Percentiles rank a stretch among this genome's conserved stretches.
phyloP scores from a whole-genome alignment of 805 yeast genomes.

The Candida tallmaniae region DNA sequence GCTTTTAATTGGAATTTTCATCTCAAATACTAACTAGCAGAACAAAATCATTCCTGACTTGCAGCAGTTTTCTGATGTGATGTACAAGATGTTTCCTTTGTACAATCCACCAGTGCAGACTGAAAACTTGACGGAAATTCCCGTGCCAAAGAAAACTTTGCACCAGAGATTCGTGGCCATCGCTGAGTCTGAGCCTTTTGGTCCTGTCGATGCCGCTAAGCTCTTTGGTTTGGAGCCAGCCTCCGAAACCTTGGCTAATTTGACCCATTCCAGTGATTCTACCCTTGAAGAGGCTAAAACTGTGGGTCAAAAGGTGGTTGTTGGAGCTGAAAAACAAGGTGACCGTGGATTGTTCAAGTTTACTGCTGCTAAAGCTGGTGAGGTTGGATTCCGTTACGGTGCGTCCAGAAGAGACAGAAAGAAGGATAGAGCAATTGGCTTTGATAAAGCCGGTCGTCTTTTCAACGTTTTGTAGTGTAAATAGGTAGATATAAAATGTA shows the following conservation, averaged over 20 bases:
- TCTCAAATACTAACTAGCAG: slow-evolving; percentile 31
- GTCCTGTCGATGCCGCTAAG: slow-evolving; percentile 91
- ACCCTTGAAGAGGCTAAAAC: slow-evolving; percentile 22
- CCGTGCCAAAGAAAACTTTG: slow-evolving; percentile 77
- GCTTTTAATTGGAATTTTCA: slow-evolving; percentile 1
- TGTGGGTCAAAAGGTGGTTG: slow-evolving; percentile 23
- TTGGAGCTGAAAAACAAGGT: slow-evolving; percentile 60
- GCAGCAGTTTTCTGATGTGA: slow-evolving; percentile 49
- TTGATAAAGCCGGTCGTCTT: slow-evolving; percentile 63
- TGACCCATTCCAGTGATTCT: slow-evolving; percentile 52
- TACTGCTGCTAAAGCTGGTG: slow-evolving; percentile 72
- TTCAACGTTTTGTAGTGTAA: slow-evolving; percentile 20
- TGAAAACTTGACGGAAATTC: slow-evolving; percentile 91
- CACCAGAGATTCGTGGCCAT: slow-evolving; percentile 81
- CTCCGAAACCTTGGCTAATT: slow-evolving; percentile 62
- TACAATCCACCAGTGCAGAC: slow-evolving; percentile 40
- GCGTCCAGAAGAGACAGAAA: slow-evolving; percentile 83
- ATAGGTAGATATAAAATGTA: too few relatives aligned
- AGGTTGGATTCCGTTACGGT: slow-evolving; percentile 90
- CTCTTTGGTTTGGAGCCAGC: slow-evolving; percentile 87
- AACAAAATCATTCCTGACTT: slow-evolving; percentile 54
- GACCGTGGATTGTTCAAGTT: slow-evolving; percentile 73
- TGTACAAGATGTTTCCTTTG: slow-evolving; percentile 82
- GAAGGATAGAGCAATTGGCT: slow-evolving; percentile 74
- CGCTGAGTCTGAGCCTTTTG: slow-evolving; percentile 93